phyloP scores from a whole-genome alignment of 345 rosid species.

The Trapa bicornis region DNA sequence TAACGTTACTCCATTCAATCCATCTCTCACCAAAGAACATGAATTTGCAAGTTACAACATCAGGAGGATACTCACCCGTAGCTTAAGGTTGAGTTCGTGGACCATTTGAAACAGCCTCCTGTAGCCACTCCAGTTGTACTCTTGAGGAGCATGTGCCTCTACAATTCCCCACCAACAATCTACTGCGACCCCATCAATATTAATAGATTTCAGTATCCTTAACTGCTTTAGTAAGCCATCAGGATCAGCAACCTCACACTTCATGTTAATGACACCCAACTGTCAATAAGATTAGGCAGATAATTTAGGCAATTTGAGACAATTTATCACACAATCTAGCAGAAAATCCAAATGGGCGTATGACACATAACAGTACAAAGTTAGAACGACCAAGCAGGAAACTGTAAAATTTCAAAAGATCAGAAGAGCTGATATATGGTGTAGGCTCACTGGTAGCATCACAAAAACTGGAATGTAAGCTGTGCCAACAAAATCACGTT shows the following conservation, averaged over 20 bases:
- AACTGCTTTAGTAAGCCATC: slow-evolving; percentile 74
- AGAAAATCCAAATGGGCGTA: not conserved
- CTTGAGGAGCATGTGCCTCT: slow-evolving; percentile 77
- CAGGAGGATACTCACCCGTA: slow-evolving; percentile 45
- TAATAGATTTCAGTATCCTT: slow-evolving; percentile 60
- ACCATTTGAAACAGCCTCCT: slow-evolving; percentile 68
- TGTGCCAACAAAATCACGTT: slow-evolving; percentile 77
- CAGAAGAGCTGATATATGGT: not conserved
- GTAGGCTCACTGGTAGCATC: slow-evolving; percentile 64
- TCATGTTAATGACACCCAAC: slow-evolving; percentile 89
- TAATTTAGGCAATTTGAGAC: not conserved
- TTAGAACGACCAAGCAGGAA: not conserved
- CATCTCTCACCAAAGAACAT: not conserved
- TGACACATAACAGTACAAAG: not conserved
- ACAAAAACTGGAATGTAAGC: slow-evolving; percentile 81
- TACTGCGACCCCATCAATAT: slow-evolving; percentile 74
- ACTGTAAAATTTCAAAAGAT: not conserved
- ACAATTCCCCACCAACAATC: slow-evolving; percentile 99
- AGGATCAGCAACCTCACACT: slow-evolving; percentile 82
- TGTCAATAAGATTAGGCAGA: slow-evolving; percentile 16
- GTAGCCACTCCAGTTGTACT: slow-evolving; percentile 94
- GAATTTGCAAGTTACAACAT: slow-evolving; percentile 1
- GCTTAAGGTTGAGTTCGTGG: slow-evolving; percentile 67
- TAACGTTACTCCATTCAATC: not conserved
- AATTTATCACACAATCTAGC: not conserved